Conservation (phyloP, 2,329 filamentous ascomycete genomes). For the Calycina marina region DNA sequence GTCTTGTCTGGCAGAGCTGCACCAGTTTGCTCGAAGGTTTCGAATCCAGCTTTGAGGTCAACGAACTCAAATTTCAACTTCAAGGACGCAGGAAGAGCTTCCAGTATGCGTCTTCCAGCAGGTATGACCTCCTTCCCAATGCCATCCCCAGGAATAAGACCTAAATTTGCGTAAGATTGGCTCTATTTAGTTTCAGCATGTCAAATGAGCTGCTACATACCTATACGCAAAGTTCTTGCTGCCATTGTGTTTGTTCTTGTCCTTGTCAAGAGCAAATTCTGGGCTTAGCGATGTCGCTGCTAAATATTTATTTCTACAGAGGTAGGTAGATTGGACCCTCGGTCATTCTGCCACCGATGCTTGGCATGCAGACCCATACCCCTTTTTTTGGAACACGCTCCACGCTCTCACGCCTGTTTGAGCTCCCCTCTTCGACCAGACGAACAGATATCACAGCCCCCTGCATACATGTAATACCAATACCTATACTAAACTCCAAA, state of each 20-base stretch:
- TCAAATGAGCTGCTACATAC: conserved; percentile 27
- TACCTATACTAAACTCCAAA: too few species aligned
- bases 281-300: conserved; percentile 9
- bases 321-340: too few species aligned
- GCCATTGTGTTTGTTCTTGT: conserved; percentile 34
- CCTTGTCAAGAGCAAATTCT: too few species aligned
- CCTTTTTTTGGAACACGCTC: too few species aligned
- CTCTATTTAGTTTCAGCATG: conserved; percentile 1
- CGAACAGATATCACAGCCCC: too few species aligned
- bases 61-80: conserved; percentile 90
- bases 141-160: conserved; percentile 93
- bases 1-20: conserved; percentile 81
- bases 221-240: conserved; percentile 52
- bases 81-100: conserved; percentile 82
- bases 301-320: conserved; percentile 8
- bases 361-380: too few species aligned
- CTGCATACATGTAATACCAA: too few species aligned
- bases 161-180: conserved; percentile 29
- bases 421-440: too few species aligned
- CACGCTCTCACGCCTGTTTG: too few species aligned
- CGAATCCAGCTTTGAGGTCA: conserved; percentile 83
- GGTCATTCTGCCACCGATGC: too few species aligned
- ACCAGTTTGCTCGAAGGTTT: conserved; percentile 82
- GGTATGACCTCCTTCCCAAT: conserved; percentile 98
- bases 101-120: conserved; percentile 77